A percentile compares a stretch with the other conserved stretches of the same genome.
phyloP scores from a whole-genome alignment of 2,329 filamentous ascomycete genomes.

The Paecilomyces formosus region DNA sequence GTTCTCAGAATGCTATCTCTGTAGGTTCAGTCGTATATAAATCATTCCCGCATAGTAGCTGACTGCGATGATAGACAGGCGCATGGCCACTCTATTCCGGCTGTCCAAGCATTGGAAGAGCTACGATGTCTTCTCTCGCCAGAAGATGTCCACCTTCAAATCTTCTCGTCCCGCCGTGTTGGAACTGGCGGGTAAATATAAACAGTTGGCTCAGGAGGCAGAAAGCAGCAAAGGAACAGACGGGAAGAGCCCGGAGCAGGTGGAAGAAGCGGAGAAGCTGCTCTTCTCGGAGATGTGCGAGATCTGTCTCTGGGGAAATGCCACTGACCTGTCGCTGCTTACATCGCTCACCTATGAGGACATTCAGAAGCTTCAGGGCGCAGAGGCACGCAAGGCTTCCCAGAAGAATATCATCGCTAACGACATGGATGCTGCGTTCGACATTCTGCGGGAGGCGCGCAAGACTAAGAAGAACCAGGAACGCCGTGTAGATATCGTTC shows the following conservation, averaged over 20 bases:
- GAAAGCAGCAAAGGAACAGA: slow-evolving; percentile 43
- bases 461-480: slow-evolving; percentile 54
- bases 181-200: slow-evolving; percentile 73
- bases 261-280: slow-evolving; percentile 63
- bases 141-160: slow-evolving; percentile 87
- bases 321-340: slow-evolving; percentile 84
- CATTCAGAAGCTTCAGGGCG: slow-evolving; percentile 91
- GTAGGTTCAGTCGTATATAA: slow-evolving; percentile 16
- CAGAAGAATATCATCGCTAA: slow-evolving; percentile 92
- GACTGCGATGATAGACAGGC: slow-evolving; percentile 45
- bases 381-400: slow-evolving; percentile 73
- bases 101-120: slow-evolving; percentile 74
- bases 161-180: slow-evolving; percentile 81
- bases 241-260: slow-evolving; percentile 32
- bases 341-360: slow-evolving; percentile 90
- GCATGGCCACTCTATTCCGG: slow-evolving; percentile 71
- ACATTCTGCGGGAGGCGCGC: slow-evolving; percentile 58
- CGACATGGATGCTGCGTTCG: slow-evolving; percentile 68
- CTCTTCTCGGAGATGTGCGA: slow-evolving; percentile 91
- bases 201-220: slow-evolving; percentile 62
- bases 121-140: slow-evolving; percentile 83
- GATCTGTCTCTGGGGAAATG: slow-evolving; percentile 96
- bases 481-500: slow-evolving; percentile 81
- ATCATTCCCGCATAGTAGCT: slow-evolving; percentile 8
- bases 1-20: slow-evolving; percentile 90